A percentile compares a stretch with the other conserved stretches of the same genome.
These are phyloP conservation scores for Glycine soja DNA, from an alignment of 306 rosid species.

Conservation along the genomic window DNA sequence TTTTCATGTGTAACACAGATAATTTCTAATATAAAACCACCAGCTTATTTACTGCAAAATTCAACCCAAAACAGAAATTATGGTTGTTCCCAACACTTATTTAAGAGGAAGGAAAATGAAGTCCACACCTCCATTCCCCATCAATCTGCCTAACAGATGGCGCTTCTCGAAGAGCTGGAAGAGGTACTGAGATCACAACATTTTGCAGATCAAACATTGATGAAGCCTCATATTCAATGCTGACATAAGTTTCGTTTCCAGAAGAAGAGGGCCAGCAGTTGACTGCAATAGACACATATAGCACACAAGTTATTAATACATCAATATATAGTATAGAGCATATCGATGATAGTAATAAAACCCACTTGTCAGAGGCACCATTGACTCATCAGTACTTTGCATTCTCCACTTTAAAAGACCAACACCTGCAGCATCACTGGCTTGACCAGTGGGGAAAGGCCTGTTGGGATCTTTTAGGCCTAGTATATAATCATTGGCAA, in stretches of 20 bases:
- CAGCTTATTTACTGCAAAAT: conserved; percentile 6
- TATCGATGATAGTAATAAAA: conserved; percentile 29
- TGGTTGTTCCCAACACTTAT: not conserved
- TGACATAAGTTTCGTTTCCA: conserved; percentile 95
- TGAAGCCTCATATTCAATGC: conserved; percentile 95
- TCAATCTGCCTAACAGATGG: conserved; percentile 85
- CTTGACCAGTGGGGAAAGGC: conserved; percentile 93
- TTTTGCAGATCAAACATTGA: conserved; percentile 81
- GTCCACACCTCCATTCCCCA: conserved; percentile 87
- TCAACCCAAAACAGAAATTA: conserved; percentile 13
- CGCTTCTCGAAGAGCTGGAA: conserved; percentile 94
- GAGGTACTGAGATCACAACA: conserved; percentile 87
- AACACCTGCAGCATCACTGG: conserved; percentile 84
- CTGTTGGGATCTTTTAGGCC: conserved; percentile 85
- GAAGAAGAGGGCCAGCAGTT: conserved; percentile 99
- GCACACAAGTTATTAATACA: conserved; percentile 35
- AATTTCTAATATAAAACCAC: conserved; percentile 5
- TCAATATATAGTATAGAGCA: conserved; percentile 17
- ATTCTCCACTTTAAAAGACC: conserved; percentile 92
- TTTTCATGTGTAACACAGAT: conserved; percentile 6
- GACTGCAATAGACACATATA: conserved; percentile 64
- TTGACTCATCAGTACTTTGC: conserved; percentile 85
- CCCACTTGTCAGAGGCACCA: conserved; percentile 86
- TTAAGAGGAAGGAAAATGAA: not conserved
- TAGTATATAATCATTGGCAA: conserved; percentile 70